Evolutionary conservation across 176 grass and related monocot species (phyloP).

Genomic region (Aegilops sharonensis): DNA sequence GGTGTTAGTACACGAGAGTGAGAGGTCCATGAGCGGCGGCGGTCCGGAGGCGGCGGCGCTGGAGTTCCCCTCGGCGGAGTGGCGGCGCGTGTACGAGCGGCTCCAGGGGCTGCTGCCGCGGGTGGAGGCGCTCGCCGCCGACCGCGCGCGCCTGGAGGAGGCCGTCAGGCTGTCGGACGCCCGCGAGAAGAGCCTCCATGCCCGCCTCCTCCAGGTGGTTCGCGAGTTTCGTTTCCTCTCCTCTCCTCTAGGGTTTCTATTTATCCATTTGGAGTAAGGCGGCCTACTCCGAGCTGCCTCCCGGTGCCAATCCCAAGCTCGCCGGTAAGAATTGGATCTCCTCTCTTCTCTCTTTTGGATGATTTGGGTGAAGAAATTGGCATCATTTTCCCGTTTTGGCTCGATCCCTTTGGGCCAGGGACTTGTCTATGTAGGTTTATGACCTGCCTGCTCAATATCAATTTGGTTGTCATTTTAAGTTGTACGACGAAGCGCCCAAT

Average conservation of each 20-base stretch:
- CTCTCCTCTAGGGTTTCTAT: neutral
- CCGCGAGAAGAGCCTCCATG: neutral
- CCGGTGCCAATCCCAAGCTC: conserved; percentile 19
- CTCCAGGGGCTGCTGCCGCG: conserved; percentile 33
- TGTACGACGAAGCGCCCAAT: neutral
- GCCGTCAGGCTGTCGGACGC: conserved; percentile 11
- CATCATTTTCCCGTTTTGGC: neutral
- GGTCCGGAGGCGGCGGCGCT: neutral
- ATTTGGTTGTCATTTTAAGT: too few species aligned
- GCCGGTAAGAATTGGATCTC: neutral
- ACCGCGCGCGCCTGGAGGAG: conserved; percentile 13
- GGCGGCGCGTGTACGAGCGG: conserved; percentile 20
- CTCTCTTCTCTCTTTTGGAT: neutral
- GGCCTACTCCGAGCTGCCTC: neutral
- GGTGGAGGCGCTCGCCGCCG: conserved; percentile 28
- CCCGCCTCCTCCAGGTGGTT: neutral
- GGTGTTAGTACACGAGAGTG: too few species aligned
- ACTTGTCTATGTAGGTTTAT: too few species aligned
- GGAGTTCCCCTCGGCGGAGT: neutral
- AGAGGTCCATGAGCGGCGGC: neutral
- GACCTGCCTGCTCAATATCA: too few species aligned
- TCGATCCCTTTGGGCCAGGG: too few species aligned
- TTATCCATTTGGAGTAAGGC: neutral
- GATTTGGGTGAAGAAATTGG: neutral
- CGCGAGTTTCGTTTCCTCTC: too few species aligned